Evolutionary conservation across 371 early-diverging fungal genomes (phyloP), one percentile per base, ranked within the genome.

Genomic region (Syncephalis plumigaleata): DNA sequence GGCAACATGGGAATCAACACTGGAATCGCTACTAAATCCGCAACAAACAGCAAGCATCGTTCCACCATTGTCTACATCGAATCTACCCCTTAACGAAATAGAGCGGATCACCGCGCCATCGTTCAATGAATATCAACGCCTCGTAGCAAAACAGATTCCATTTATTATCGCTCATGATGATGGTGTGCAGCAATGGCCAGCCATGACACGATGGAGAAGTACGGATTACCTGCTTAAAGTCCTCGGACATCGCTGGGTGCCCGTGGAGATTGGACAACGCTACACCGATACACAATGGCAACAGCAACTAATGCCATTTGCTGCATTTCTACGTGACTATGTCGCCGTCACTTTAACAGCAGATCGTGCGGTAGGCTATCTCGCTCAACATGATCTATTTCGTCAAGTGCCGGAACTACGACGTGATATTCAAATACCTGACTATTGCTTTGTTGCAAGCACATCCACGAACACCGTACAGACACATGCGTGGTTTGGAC

Each of bases 351-450:
- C 23, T 11, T 1, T 38, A 45, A 1, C n/a, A n/a, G n/a, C n/a
- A 37, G 13, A 37, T 44, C 2, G 36, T n/a, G n/a, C n/a, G n/a
- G n/a, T 59, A 5, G 79, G 73, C 2, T 94, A 94, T 59, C 64
- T 92, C 25, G 95, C 95, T 3, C 95, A 94, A 47, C 88, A 92
- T 54, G 73, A 89, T 53, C 56, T 94, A 7, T 80, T 90, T 46
- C 60, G 65, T 17, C 91, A 91, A 52, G 73, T 87, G n/a, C 84
- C 83, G 3, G 56, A 60, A 5, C 64, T 94, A 0, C 59, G 64
- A 8, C 57, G 66, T 23, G 91, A 91, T 53, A 76, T 89, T 39
- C 26, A 53, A 23, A 56, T 85, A 2, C 92, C 91, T 0, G 88
- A 87, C 37, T 89, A 87, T 57, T 84, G 86, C 39, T 69, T 70